Conservation (phyloP, 768 basidiomycete species). For the Lentinula lateritia region DNA sequence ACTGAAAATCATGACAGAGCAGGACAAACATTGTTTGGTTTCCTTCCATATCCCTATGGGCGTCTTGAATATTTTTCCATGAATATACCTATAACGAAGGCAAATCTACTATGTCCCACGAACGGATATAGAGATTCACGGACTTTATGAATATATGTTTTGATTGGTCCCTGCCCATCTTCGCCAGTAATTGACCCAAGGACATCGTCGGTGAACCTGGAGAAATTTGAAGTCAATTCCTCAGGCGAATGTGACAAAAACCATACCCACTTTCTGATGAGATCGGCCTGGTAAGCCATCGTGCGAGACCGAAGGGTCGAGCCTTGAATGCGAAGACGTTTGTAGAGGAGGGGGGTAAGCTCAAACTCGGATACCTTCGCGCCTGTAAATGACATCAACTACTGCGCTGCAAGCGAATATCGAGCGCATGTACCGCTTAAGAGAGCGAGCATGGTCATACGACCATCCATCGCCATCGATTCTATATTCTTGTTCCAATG, state of each 20-base stretch:
- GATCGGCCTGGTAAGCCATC: conserved; percentile 68
- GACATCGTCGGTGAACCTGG: conserved; percentile 50
- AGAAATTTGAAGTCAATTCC: neutral
- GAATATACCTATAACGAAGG: conserved; percentile 54
- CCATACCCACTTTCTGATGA: conserved; percentile 48
- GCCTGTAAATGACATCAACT: conserved; percentile 30
- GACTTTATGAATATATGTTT: conserved; percentile 77
- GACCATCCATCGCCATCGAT: conserved; percentile 62
- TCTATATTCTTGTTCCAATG: conserved; percentile 75
- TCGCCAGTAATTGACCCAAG: conserved; percentile 54
- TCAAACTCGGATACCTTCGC: conserved; percentile 44
- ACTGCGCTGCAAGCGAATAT: neutral
- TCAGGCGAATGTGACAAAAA: neutral
- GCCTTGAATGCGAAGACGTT: conserved; percentile 84
- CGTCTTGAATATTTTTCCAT: conserved; percentile 74
- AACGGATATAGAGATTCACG: conserved; percentile 6
- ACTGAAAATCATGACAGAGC: neutral
- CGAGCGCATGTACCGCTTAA: conserved; percentile 51
- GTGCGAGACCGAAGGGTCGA: conserved; percentile 79
- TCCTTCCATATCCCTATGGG: conserved; percentile 80
- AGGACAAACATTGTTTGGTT: conserved; percentile 44
- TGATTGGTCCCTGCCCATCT: conserved; percentile 54
- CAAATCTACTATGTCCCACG: neutral
- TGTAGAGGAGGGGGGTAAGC: conserved; percentile 67
- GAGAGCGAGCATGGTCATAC: conserved; percentile 63